Evolutionary conservation across 2,329 filamentous ascomycete genomes (phyloP), one percentile per base, ranked within the genome.

Genomic region (Penicillium sp.): DNA sequence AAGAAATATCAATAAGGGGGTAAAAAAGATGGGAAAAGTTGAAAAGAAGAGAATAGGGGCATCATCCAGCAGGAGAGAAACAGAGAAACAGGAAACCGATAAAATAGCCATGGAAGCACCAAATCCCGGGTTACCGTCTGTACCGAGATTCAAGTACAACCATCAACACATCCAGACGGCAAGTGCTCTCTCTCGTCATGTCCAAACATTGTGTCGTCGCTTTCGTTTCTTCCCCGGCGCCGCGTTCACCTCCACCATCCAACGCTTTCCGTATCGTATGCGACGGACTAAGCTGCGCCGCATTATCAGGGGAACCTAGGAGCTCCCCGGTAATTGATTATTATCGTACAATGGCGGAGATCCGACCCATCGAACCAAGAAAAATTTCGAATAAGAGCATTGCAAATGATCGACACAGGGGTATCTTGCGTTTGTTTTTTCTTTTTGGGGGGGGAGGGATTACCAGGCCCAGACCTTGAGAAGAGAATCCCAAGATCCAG

Each of bases 401-500:
- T 65, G 69, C 64, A 67, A 68, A 67, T 62, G 65, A 67, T 67
- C 66, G 68, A 67, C 61, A 68, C 65, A 63, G 70, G 37, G 70
- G 69, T 73, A 72, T 70, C 69, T 68, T 69, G 64, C 63, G 63
- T 35, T 46, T 52, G 41, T 45, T 62, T 47, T 54, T 61, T 62
- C 58, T 60, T 61, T 53, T 22, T 5, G 9, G 18, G 18, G 15
- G 9, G 18, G 18, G n/a, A 6, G 47, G 55, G 48, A 66, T 69
- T 88, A 90, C 80, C 89, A 91, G 61, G 89, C 89, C 89, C 89
- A 93, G 74, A 93, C 86, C 84, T 92, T 92, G 76, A 93, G 87
- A 82, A 96, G 84, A 70, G 94, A 97, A 80, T 99, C 94, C 94
- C 94, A 99, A 66, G 94, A 99, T 76, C 94, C 94, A 71, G 94